Conservation (phyloP, 345 rosid species). For the Odontarrhena argentea region DNA sequence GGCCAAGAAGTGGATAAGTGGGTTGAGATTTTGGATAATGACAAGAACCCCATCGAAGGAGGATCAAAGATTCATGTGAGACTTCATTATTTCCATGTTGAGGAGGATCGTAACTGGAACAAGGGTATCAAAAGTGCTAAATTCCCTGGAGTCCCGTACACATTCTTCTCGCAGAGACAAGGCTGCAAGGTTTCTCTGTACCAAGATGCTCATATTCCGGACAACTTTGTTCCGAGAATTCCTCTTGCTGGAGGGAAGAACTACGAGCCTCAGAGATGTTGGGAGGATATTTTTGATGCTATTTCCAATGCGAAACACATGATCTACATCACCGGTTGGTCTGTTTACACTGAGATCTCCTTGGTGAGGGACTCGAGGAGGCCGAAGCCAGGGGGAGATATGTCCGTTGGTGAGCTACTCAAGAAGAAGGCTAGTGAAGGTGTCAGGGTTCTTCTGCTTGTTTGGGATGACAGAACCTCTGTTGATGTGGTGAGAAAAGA, state of each 20-base stretch:
- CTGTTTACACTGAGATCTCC: conserved; percentile 86
- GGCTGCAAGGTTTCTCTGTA: conserved; percentile 92
- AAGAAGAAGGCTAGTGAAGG: conserved; percentile 96
- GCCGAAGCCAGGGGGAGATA: conserved; percentile 94
- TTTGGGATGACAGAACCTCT: conserved; percentile 99
- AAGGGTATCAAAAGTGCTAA: conserved; percentile 73
- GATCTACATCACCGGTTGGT: conserved; percentile 98
- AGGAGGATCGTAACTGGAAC: conserved; percentile 69
- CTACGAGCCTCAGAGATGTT: conserved; percentile 93
- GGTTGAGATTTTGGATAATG: conserved; percentile 78
- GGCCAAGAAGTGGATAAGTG: conserved; percentile 88
- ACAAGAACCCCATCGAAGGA: conserved; percentile 61
- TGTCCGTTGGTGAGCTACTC: conserved; percentile 77
- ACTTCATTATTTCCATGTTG: conserved; percentile 73
- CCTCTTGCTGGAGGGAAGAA: conserved; percentile 94
- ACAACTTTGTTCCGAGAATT: conserved; percentile 75
- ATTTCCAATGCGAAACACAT: conserved; percentile 80
- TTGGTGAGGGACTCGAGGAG: conserved; percentile 92
- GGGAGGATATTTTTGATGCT: conserved; percentile 98
- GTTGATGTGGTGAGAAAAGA: conserved; percentile 84
- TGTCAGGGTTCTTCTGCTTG: conserved; percentile 83
- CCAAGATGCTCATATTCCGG: conserved; percentile 97
- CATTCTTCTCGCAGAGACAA: conserved; percentile 80
- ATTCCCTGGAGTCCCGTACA: conserved; percentile 92
- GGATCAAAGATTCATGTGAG: conserved; percentile 87